Percentiles rank a stretch among this genome's conserved stretches.
These are phyloP conservation scores for Macadamia integrifolia DNA, from an alignment of 164 flowering plant species.

Conservation along the genomic window DNA sequence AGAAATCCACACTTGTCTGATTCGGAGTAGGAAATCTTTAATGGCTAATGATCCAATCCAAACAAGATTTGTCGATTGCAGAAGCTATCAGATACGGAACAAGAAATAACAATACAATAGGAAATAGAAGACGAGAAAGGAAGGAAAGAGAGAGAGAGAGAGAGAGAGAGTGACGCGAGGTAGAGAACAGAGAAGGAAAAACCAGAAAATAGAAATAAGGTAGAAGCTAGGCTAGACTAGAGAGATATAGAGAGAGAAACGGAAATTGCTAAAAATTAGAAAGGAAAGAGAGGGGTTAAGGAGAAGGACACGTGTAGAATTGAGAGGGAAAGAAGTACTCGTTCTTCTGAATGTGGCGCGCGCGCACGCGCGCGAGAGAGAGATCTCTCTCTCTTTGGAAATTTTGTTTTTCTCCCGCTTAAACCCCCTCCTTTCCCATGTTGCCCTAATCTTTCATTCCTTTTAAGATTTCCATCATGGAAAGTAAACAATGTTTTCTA, in stretches of 20 bases:
- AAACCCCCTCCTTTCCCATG: too few relatives aligned
- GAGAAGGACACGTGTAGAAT: neutral
- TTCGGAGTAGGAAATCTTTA: neutral
- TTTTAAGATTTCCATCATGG: too few relatives aligned
- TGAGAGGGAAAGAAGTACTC: neutral
- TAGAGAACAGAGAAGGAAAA: neutral
- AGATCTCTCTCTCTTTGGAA: too few relatives aligned
- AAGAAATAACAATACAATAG: neutral
- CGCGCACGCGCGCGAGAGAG: neutral
- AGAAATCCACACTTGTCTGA: neutral
- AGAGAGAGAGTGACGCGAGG: constrained; percentile 1
- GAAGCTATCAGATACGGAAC: neutral
- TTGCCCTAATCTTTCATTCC: too few relatives aligned
- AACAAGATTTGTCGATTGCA: neutral
- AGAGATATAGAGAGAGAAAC: neutral
- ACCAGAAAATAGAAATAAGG: neutral
- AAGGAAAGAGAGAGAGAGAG: constrained; percentile 12
- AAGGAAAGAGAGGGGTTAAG: neutral
- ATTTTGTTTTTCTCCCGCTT: too few relatives aligned
- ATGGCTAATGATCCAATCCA: neutral
- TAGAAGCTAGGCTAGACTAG: neutral
- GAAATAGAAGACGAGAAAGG: neutral
- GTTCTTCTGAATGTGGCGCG: neutral
- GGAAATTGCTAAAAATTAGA: neutral
- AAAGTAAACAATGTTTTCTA: too few relatives aligned